phyloP scores from a whole-genome alignment of 495 filamentous ascomycete genomes.

The Penicillium coffeae region DNA sequence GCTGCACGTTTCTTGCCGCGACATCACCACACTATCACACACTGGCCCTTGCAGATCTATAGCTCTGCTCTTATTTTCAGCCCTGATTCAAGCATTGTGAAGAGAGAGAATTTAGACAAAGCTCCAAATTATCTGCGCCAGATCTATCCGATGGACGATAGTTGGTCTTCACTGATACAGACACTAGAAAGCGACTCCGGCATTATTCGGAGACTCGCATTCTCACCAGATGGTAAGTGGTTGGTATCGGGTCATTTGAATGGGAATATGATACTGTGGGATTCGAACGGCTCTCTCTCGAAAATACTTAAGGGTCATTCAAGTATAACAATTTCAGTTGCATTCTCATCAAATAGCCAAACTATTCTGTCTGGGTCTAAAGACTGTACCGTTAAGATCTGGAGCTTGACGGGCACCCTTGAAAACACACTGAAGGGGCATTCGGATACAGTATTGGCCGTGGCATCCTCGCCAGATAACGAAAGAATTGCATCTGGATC shows the following conservation, averaged over 20 bases:
- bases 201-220: not conserved
- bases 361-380: no score
- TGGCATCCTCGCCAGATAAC: not conserved
- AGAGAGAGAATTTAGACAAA: constrained; percentile 14
- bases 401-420: not conserved
- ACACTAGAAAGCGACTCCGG: no score
- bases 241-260: not conserved
- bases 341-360: not conserved
- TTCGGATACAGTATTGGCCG: not conserved
- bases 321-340: not conserved
- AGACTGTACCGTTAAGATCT: not conserved
- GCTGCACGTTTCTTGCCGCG: constrained; percentile 17
- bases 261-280: not conserved
- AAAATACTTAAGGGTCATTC: not conserved
- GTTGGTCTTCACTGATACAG: not conserved
- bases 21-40: constrained; percentile 10
- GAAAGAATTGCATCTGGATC: not conserved
- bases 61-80: constrained; percentile 16
- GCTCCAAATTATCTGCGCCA: not conserved
- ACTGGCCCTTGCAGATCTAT: constrained; percentile 16
- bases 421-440: not conserved
- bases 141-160: not conserved
- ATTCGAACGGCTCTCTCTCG: not conserved
- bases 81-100: constrained; percentile 8
- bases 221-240: not conserved